Base-by-base conservation (phyloP, 192 early-diverging fungal species). In the Chytriomyces confervae region DNA sequence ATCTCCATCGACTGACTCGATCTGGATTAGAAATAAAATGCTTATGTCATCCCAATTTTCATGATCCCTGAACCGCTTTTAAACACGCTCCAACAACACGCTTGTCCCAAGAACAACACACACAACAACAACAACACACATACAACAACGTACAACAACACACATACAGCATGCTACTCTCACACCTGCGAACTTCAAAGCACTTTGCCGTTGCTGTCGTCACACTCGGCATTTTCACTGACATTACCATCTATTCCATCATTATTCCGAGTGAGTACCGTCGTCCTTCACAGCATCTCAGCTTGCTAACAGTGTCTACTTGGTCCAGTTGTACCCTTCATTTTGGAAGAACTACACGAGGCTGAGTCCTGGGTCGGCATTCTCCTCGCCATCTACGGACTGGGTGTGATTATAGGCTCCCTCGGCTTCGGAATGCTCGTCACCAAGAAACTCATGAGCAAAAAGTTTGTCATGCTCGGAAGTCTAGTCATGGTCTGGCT, bases 371-470 rank as follows among this genome's bases (percentile, higher is more conserved):
- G 72, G 10, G 57, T 78, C 57, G 79, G 84, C 18, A 50, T 84
- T 45, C 60, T 82, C 36, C 69, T 82, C n/a, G 76, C 69, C 16
- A 46, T 69, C 45, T 84, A 80, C 63, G 72, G 64, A 7, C n/a
- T 81, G 18, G 84, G 84, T 43, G 48, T 81, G 47, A n/a, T 84
- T 10, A 18, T 75, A 24, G 62, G 53, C 13, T 79, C 83, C 0
- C 69, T 75, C 4, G 5, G 49, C 36, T 61, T 84, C 64, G 83
- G 83, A 13, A 50, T 77, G 11, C 36, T 47, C 5, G 49, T 77
- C 9, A 64, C 76, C 6, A 79, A 80, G 65, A 43, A 45, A 16
- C n/a, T 67, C 23, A 66, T 62, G 6, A 46, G 76, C 67, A 72
- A 70, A 24, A 75, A 77, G 24, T 46, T 29, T 47, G 66, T 43